Evolutionary conservation across 441 rosid species (phyloP).

Genomic region (Erodium texanum): DNA sequence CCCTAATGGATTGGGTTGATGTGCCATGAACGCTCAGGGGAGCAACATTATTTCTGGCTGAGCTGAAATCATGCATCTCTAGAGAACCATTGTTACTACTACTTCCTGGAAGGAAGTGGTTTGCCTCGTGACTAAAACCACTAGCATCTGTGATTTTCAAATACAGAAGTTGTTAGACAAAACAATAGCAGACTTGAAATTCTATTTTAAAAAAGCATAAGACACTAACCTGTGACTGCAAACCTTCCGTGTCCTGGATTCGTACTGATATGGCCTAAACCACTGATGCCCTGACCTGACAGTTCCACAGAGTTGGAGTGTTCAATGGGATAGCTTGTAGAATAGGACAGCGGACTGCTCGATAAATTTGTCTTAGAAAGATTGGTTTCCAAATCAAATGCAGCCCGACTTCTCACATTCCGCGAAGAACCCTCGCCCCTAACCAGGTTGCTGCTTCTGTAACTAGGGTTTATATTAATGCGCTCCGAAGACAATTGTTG

Average conservation of each 20-base stretch:
- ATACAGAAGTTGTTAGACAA: slow-evolving; percentile 8
- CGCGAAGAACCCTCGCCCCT: slow-evolving; percentile 62
- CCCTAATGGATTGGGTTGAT: too few relatives aligned
- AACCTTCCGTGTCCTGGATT: slow-evolving; percentile 50
- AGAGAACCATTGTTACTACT: slow-evolving; percentile 29
- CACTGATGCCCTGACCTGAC: slow-evolving; percentile 39
- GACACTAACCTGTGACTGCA: slow-evolving; percentile 32
- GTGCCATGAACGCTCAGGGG: too few relatives aligned
- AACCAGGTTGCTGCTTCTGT: slow-evolving; percentile 38
- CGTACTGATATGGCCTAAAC: slow-evolving; percentile 30
- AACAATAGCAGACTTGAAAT: slow-evolving; percentile 5
- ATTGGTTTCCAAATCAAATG: slow-evolving; percentile 49
- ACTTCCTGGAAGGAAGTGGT: slow-evolving; percentile 34
- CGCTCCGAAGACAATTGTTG: slow-evolving; percentile 47
- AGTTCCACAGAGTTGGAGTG: slow-evolving; percentile 19
- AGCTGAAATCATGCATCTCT: slow-evolving; percentile 24
- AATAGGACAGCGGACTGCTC: slow-evolving; percentile 33
- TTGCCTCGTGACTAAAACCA: slow-evolving; percentile 45
- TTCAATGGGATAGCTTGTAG: slow-evolving; percentile 38
- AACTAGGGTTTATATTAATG: slow-evolving; percentile 29
- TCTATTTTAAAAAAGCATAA: slow-evolving; percentile 5
- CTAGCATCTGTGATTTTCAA: slow-evolving; percentile 39
- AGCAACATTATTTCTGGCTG: too few relatives aligned
- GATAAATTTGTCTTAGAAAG: slow-evolving; percentile 38
- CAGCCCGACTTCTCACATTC: slow-evolving; percentile 75